Percentiles rank a stretch among this genome's conserved stretches.
These are phyloP conservation scores for Yarrowia galli DNA, from an alignment of 1,139 yeast species.

Conservation along the genomic window DNA sequence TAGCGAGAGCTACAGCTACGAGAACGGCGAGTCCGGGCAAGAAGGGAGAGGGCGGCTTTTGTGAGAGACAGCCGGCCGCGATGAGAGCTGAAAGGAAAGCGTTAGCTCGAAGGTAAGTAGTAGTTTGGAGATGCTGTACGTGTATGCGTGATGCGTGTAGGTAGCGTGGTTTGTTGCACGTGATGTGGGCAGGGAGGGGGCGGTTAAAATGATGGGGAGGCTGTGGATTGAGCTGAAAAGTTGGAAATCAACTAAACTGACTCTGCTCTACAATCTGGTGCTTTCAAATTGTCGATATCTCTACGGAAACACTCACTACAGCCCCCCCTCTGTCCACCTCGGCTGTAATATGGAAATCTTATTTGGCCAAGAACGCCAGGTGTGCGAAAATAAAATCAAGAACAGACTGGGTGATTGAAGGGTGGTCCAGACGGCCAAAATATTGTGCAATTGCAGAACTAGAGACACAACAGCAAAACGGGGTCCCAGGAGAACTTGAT, in stretches of 20 bases:
- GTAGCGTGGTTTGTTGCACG: slow-evolving; percentile 35
- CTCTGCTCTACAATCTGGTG: neutral
- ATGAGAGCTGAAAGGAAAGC: neutral
- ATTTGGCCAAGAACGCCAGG: slow-evolving; percentile 15
- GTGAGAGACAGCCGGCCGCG: slow-evolving; percentile 3
- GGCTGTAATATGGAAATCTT: slow-evolving; percentile 27
- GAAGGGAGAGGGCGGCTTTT: slow-evolving; percentile 15
- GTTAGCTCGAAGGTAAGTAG: slow-evolving; percentile 5
- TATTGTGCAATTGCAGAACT: neutral
- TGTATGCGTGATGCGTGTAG: slow-evolving; percentile 23
- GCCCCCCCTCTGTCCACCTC: neutral
- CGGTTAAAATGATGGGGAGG: neutral
- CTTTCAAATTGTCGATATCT: neutral
- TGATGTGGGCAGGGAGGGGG: neutral
- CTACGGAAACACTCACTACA: neutral
- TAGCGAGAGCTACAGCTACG: slow-evolving; percentile 34
- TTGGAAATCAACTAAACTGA: neutral
- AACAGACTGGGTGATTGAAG: neutral
- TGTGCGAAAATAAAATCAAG: neutral
- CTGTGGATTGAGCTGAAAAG: neutral
- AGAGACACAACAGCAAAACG: neutral
- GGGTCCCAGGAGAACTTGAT: neutral
- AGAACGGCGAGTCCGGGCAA: slow-evolving; percentile 21
- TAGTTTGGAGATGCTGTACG: slow-evolving; percentile 10
- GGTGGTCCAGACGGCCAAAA: neutral